Conservation (phyloP, 257 asterid species). For the Solanum sejunctum region DNA sequence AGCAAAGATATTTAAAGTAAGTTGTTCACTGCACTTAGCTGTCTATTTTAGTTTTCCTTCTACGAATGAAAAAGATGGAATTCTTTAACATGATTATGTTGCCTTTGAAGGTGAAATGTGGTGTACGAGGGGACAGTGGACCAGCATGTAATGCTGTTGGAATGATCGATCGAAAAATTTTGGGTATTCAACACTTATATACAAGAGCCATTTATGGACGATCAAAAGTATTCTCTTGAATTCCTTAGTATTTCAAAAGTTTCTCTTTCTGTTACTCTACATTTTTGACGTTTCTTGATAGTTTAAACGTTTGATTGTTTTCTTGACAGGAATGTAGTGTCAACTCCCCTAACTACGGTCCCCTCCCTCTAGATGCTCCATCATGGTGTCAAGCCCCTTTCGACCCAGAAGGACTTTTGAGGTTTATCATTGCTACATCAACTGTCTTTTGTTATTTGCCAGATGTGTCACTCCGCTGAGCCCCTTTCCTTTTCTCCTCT, state of each 20-base stretch:
- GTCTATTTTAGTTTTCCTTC: not conserved
- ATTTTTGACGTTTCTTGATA: not conserved
- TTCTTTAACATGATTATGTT: constrained; percentile 4
- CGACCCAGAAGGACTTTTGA: constrained; percentile 66
- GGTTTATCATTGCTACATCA: constrained; percentile 24
- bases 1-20: constrained; percentile 22
- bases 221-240: constrained; percentile 20
- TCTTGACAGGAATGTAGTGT: constrained; percentile 49
- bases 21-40: not conserved
- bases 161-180: constrained; percentile 51
- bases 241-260: not conserved
- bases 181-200: constrained; percentile 49
- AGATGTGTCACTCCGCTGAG: not conserved
- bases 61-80: not conserved
- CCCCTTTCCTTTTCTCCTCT: not conserved
- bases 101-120: constrained; percentile 47
- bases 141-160: constrained; percentile 76
- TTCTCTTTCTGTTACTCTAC: not conserved
- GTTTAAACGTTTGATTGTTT: constrained; percentile 7
- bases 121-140: constrained; percentile 49
- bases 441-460: not conserved
- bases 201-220: constrained; percentile 45
- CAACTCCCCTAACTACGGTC: constrained; percentile 68
- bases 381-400: constrained; percentile 74
- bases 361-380: constrained; percentile 58